Base-by-base conservation (phyloP, 169 alveolate genomes). In the Cardiosporidium cionae region DNA sequence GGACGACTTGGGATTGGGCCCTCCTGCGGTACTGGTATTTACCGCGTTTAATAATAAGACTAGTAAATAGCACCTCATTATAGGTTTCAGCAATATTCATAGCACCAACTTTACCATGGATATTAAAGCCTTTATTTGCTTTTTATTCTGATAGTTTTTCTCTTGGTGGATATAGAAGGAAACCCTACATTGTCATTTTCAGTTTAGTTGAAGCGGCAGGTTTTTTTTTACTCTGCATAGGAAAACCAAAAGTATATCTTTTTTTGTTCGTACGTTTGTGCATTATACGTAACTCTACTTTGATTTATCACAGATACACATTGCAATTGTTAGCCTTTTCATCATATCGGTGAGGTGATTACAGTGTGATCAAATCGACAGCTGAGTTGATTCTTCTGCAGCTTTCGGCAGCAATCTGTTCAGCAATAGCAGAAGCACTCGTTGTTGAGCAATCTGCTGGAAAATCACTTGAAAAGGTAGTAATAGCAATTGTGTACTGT, bases 351-450 rank as follows among this genome's bases (percentile, higher is more conserved):
- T 79, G 68, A 29, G 87, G 58, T 22, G 31, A 2, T 16, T 6
- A 3, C 7, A 66, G 31, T 31, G 72, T 7, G 27, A 3, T 9
- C 70, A 33, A 7, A 34, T 7, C 74, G 35, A 22, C 6, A 53
- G n/a, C n/a, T 28, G 65, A 33, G 67, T 5, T 3, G 9, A 27
- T 3, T 34, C 31, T 1, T 28, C 32, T 70, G n/a, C 79, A 78
- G 84, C 27, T 80, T 6, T 63, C 78, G 27, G 90, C 90, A 34
- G 79, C 90, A n/a, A 82, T 91, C 78, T 91, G 96, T 74, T 86
- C 92, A 16, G 91, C 95, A 3, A 89, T 91, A 37, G 94, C 96
- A 1, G 96, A 91, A 70, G 96, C 93, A 0, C 77, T 87, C 53
- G 91, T 89, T 22, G 92, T 86, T 1, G 88, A 84, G 52, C 80